Evolutionary conservation across 2,329 filamentous ascomycete genomes (phyloP), one percentile per base, ranked within the genome.

Genomic region (Alternaria solani): DNA sequence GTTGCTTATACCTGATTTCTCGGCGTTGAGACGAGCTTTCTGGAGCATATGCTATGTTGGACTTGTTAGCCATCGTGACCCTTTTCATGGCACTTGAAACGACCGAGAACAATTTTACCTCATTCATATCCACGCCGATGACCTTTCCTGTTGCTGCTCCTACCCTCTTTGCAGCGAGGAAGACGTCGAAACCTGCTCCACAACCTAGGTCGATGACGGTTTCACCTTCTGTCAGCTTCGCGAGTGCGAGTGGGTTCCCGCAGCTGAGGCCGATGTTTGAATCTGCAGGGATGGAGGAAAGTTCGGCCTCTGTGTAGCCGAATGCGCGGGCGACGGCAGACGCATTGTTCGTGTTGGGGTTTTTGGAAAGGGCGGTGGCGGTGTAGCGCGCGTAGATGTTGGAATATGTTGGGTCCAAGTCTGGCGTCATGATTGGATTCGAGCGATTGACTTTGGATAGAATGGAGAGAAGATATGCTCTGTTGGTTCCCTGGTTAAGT

Each of bases 41-140:
- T 77, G 72, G 7, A 88, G 79, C 86, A 89, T 89, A 62, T 85
- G 81, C 85, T 87, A 25, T 2, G 16, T 38, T 7, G 14, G 16
- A n/a, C 16, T 38, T 38, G 34, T 38, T n/a, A 38, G n/a, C 4
- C 34, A 7, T 38, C 16, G 14, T 38, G 5, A 14, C 32, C 7
- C 32, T 36, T 7, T 12, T 16, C 32, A 36, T 36, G 6, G 6
- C 14, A 36, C 6, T 14, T 5, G 12, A 36, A 36, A 36, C 12
- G 32, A 36, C 14, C 11, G 36, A 34, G 26, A 28, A n/a, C n/a
- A 28, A 55, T 39, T 39, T 39, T 68, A 84, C 85, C 74, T 86
- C 81, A 63, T 84, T 88, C 83, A 89, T 88, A 66, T 89, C 86
- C 5, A 89, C 77, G 7, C 87, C 87, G 49, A 88, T 83, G 4